These are phyloP conservation scores for Leptographium wingfieldii DNA, from an alignment of 2,329 filamentous ascomycete genomes.

Conservation along the genomic window DNA sequence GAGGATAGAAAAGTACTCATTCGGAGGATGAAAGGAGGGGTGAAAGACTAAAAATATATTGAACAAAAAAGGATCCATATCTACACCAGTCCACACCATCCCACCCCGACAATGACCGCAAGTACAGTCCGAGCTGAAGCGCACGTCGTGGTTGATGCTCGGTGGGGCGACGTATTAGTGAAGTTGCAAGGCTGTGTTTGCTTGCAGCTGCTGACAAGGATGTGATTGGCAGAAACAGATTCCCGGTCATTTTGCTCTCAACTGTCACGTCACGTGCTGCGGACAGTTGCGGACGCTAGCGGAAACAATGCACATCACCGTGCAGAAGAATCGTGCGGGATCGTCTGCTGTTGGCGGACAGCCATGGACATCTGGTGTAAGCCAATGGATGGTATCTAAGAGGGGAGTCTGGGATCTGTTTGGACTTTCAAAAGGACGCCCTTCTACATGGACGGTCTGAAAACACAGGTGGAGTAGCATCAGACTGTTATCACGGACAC, in stretches of 20 bases:
- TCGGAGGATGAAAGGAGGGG: too few species aligned
- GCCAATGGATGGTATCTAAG: neutral
- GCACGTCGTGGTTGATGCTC: too few species aligned
- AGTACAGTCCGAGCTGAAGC: neutral
- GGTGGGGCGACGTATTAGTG: neutral
- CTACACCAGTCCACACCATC: too few species aligned
- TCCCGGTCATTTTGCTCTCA: too few species aligned
- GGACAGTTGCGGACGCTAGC: constrained; percentile 1
- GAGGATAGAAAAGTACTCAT: constrained; percentile 4
- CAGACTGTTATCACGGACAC: neutral
- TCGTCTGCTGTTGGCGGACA: too few species aligned
- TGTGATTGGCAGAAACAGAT: neutral
- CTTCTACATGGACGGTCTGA: too few species aligned
- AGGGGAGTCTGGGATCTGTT: too few species aligned
- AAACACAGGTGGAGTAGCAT: neutral
- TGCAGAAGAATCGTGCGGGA: neutral
- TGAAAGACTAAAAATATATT: too few species aligned
- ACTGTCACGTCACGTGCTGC: neutral
- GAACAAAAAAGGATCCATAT: too few species aligned
- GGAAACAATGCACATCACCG: neutral
- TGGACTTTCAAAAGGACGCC: too few species aligned
- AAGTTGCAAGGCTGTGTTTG: neutral
- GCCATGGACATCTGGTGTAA: neutral
- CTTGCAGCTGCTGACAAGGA: neutral
- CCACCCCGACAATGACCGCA: too few species aligned